phyloP scores from a whole-genome alignment of 2,329 filamentous ascomycete genomes.

The Alternaria sp. region DNA sequence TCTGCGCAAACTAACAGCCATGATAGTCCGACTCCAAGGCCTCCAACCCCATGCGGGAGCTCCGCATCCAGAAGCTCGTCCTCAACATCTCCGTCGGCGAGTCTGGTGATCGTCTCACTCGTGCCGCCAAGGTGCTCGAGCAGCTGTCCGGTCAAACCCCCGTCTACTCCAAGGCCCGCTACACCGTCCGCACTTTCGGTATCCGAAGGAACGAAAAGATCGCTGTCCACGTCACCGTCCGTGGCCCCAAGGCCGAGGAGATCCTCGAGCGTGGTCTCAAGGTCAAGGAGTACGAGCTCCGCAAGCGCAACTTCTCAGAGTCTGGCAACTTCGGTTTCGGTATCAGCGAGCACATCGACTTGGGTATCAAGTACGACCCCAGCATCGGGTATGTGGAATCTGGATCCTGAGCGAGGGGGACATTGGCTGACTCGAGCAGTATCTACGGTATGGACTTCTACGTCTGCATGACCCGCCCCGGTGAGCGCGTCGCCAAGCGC shows the following conservation, averaged over 20 bases:
- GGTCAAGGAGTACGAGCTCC: conserved; percentile 99
- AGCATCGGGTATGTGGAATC: conserved; percentile 45
- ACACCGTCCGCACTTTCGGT: conserved; percentile 99
- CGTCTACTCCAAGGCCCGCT: conserved; percentile 99
- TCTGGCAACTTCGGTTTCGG: conserved; percentile 97
- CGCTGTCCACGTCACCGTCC: conserved; percentile 98
- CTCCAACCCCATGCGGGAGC: conserved; percentile 99
- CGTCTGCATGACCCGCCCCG: conserved; percentile 99
- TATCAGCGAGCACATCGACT: conserved; percentile 99
- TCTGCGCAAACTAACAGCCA: conserved; percentile 30
- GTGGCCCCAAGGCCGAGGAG: conserved; percentile 98
- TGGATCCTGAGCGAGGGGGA: background rate
- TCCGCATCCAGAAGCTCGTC: conserved; percentile 99
- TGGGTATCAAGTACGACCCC: conserved; percentile 82
- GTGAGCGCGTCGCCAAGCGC: conserved; percentile 96
- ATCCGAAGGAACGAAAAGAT: conserved; percentile 99
- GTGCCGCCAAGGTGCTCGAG: conserved; percentile 99
- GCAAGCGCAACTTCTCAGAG: conserved; percentile 99
- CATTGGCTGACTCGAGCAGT: conserved; percentile 38
- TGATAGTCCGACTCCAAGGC: conserved; percentile 65
- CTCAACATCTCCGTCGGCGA: conserved; percentile 99
- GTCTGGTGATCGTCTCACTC: conserved; percentile 99
- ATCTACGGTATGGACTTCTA: conserved; percentile 94
- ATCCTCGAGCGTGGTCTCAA: conserved; percentile 99
- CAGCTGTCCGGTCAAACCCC: conserved; percentile 99